Conservation (phyloP, 495 filamentous ascomycete species). For the Talaromyces borbonicus region DNA sequence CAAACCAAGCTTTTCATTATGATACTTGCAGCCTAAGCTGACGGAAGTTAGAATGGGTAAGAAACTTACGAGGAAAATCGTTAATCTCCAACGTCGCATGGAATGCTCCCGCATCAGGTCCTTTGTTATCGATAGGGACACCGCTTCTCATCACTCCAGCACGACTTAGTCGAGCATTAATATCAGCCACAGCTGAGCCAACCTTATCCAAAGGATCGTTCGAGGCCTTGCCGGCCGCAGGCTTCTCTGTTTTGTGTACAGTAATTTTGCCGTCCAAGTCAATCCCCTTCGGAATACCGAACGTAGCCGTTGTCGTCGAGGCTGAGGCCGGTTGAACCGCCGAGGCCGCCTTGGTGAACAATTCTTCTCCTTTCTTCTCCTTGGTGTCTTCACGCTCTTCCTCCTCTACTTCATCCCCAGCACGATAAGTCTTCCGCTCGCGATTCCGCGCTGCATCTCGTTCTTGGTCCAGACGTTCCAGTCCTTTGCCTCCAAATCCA, state of each 20-base stretch:
- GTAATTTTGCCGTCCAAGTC: conserved; percentile 67
- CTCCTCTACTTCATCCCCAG: conserved; percentile 80
- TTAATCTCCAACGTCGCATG: conserved; percentile 98
- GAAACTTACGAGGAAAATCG: conserved; percentile 78
- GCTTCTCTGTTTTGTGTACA: conserved; percentile 63
- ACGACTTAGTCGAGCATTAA: conserved; percentile 76
- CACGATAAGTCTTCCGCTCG: conserved; percentile 82
- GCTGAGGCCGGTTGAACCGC: conserved; percentile 49
- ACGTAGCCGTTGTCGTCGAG: conserved; percentile 11
- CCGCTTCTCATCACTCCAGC: conserved; percentile 80
- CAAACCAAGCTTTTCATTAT: too few relatives aligned
- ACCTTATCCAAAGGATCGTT: conserved; percentile 80
- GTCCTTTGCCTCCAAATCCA: conserved; percentile 91
- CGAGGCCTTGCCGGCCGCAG: conserved; percentile 30
- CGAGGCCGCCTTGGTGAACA: conserved; percentile 55
- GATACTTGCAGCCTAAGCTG: too few relatives aligned
- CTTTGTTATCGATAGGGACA: conserved; percentile 97
- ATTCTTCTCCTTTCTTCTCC: conserved; percentile 43
- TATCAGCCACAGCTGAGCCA: conserved; percentile 71
- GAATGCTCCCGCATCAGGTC: conserved; percentile 93
- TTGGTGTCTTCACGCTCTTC: conserved; percentile 67
- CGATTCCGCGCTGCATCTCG: conserved; percentile 74
- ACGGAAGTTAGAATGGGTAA: not conserved
- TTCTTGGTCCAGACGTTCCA: conserved; percentile 84
- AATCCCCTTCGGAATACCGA: conserved; percentile 52